These are phyloP conservation scores for Maudiozyma saulgeensis DNA, from an alignment of 805 yeast genomes.

Conservation along the genomic window DNA sequence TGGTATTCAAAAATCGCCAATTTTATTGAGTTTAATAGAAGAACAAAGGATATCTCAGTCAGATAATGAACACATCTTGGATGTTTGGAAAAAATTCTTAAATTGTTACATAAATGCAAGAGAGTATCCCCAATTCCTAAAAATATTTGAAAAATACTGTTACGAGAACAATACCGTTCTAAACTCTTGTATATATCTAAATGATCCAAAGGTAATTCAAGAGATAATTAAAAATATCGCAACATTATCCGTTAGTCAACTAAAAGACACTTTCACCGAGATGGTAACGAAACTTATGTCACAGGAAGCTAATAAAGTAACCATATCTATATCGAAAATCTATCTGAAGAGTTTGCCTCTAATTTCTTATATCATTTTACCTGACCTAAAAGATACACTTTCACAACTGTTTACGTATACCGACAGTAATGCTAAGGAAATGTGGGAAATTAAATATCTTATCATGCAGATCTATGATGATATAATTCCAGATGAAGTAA, in stretches of 20 bases:
- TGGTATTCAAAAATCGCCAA: constrained; percentile 36
- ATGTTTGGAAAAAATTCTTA: constrained; percentile 30
- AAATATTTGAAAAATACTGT: constrained; percentile 33
- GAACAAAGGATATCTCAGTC: constrained; percentile 5
- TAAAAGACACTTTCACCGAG: constrained; percentile 22
- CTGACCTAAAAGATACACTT: constrained; percentile 17
- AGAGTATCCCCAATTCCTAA: constrained; percentile 43
- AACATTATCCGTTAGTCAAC: constrained; percentile 40
- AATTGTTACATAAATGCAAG: constrained; percentile 47
- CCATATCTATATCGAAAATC: constrained; percentile 21
- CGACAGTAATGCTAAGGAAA: constrained; percentile 9
- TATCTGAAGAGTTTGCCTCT: constrained; percentile 35
- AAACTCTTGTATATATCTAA: constrained; percentile 9
- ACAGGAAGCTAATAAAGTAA: constrained; percentile 7
- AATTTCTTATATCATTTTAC: constrained; percentile 24
- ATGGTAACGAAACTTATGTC: constrained; percentile 8
- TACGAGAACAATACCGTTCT: background rate
- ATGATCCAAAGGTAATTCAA: constrained; percentile 26
- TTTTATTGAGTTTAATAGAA: constrained; percentile 10
- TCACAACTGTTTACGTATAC: constrained; percentile 18
- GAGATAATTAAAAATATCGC: constrained; percentile 35
- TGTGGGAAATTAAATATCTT: constrained; percentile 41
- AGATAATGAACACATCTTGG: constrained; percentile 1
- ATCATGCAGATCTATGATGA: constrained; percentile 41
- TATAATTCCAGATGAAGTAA: constrained; percentile 22